These are phyloP conservation scores for Taphrina sp. DNA, from an alignment of 1,139 yeast genomes.

Conservation along the genomic window DNA sequence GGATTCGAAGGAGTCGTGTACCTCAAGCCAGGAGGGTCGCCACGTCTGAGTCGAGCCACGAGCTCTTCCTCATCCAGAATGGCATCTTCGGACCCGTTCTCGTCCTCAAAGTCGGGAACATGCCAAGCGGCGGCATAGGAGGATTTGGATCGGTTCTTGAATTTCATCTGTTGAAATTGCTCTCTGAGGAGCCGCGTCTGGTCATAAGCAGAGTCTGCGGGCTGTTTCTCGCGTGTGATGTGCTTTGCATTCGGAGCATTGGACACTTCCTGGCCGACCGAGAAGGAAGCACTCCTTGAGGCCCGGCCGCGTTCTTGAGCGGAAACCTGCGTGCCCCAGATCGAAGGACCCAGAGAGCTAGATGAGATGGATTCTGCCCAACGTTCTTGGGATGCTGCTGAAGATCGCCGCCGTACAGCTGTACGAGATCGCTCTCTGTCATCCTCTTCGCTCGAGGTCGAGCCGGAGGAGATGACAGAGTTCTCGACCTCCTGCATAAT, in stretches of 20 bases:
- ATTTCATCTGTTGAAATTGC: constrained; percentile 29
- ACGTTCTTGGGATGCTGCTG: constrained; percentile 24
- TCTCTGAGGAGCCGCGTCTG: constrained; percentile 21
- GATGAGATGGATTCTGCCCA: constrained; percentile 25
- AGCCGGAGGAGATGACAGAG: constrained; percentile 13
- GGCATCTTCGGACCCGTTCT: constrained; percentile 15
- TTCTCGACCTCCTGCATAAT: constrained; percentile 26
- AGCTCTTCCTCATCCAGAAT: constrained; percentile 20
- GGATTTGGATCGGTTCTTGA: constrained; percentile 28
- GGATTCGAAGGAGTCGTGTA: constrained; percentile 28
- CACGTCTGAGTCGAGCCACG: constrained; percentile 1
- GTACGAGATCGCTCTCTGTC: constrained; percentile 13
- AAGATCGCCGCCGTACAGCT: constrained; percentile 2
- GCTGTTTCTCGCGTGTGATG: background rate
- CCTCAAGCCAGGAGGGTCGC: constrained; percentile 27
- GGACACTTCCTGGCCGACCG: constrained; percentile 22
- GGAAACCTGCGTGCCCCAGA: constrained; percentile 9
- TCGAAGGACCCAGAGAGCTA: constrained; percentile 10
- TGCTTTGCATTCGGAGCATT: background rate
- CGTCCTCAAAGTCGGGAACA: constrained; percentile 14
- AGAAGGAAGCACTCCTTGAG: constrained; percentile 22
- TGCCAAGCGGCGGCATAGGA: constrained; percentile 31
- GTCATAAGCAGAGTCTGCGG: constrained; percentile 11
- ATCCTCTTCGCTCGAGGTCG: constrained; percentile 20
- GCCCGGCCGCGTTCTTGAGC: constrained; percentile 25